phyloP scores from a whole-genome alignment of 495 filamentous ascomycete genomes.

The Tuber brumale region DNA sequence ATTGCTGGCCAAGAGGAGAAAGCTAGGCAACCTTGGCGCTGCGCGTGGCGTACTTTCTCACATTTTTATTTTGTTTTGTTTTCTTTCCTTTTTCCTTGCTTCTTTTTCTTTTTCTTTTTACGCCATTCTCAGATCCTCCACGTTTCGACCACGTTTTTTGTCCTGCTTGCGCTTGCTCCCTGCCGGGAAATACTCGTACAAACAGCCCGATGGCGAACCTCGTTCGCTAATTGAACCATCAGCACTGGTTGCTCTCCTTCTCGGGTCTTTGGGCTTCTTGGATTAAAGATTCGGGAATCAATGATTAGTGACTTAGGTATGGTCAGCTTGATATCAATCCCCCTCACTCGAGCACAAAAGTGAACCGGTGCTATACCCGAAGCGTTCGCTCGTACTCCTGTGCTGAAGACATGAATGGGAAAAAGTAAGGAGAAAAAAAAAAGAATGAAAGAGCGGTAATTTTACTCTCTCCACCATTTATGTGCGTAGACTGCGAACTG shows the following conservation, averaged over 20 bases:
- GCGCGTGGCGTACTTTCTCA: not conserved
- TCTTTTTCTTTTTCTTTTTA: not conserved
- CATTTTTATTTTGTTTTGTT: not conserved
- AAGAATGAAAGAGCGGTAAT: not conserved
- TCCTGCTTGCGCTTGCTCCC: not conserved
- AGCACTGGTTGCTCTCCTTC: not conserved
- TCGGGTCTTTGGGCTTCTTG: not conserved
- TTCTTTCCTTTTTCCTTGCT: not conserved
- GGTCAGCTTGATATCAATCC: slow-evolving; percentile 4
- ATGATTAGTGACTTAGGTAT: not conserved
- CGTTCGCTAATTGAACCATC: not conserved
- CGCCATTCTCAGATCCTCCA: slow-evolving; percentile 5
- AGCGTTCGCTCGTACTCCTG: not conserved
- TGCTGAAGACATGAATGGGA: not conserved
- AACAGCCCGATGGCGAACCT: not conserved
- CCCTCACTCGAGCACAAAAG: not conserved
- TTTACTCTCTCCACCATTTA: slow-evolving; percentile 1
- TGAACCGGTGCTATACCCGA: not conserved
- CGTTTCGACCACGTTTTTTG: slow-evolving; percentile 4
- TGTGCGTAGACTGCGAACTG: not conserved
- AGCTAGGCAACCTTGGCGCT: not conserved
- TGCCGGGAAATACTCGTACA: slow-evolving; percentile 2
- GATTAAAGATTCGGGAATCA: not conserved
- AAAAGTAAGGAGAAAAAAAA: not conserved
- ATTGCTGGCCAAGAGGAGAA: not conserved